Conservation (phyloP, 2,329 filamentous ascomycete genomes). For the Neonectria magnoliae region DNA sequence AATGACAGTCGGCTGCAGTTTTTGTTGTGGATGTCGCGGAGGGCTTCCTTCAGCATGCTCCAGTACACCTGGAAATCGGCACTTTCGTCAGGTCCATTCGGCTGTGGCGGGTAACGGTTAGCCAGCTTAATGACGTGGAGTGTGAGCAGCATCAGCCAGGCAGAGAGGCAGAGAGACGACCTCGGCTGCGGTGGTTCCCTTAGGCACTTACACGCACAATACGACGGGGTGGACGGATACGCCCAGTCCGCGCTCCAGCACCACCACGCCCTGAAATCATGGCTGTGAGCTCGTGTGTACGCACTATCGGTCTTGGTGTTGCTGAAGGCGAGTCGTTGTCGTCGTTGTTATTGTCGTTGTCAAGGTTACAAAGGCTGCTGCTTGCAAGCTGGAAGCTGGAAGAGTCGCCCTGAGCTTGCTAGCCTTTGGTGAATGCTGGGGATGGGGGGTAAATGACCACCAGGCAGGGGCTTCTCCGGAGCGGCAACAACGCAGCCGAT, state of each 20-base stretch:
- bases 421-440: neutral
- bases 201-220: constrained; percentile 52
- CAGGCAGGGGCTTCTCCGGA: neutral
- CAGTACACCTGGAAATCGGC: constrained; percentile 89
- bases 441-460: constrained; percentile 24
- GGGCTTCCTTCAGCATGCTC: constrained; percentile 78
- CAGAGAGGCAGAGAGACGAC: neutral
- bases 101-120: constrained; percentile 39
- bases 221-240: constrained; percentile 56
- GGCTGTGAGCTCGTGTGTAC: neutral
- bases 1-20: constrained; percentile 92
- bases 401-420: neutral
- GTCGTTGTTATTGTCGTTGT: neutral
- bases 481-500: neutral
- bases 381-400: constrained; percentile 8
- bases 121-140: neutral
- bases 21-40: constrained; percentile 89
- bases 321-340: neutral
- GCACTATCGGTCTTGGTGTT: neutral
- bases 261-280: constrained; percentile 63
- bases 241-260: constrained; percentile 50
- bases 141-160: neutral
- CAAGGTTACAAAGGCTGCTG: neutral
- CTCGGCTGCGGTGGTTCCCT: neutral
- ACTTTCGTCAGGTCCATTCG: constrained; percentile 59